Percentiles rank a stretch among this genome's conserved stretches.
These are phyloP conservation scores for Trametes meyenii DNA, from an alignment of 768 basidiomycete species.

Conservation along the genomic window DNA sequence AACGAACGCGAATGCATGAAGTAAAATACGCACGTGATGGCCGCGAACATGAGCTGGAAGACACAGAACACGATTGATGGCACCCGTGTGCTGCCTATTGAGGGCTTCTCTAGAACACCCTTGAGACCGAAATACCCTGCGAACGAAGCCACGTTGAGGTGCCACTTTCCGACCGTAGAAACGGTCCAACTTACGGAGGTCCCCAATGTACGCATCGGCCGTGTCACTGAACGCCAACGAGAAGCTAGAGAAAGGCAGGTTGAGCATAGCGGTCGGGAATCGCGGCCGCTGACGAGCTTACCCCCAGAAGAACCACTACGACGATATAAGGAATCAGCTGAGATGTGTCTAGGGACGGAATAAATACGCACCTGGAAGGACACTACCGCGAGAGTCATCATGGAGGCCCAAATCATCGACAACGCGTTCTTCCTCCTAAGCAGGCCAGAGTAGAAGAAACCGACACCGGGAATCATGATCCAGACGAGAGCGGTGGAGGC, in stretches of 20 bases:
- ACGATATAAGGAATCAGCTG: slow-evolving; percentile 8
- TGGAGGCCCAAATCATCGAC: slow-evolving; percentile 82
- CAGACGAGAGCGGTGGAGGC: slow-evolving; percentile 79
- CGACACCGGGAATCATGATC: slow-evolving; percentile 67
- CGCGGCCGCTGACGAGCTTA: slow-evolving; percentile 7
- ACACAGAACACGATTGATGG: slow-evolving; percentile 79
- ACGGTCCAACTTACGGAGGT: slow-evolving; percentile 60
- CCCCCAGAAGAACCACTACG: slow-evolving; percentile 98
- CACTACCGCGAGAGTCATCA: slow-evolving; percentile 77
- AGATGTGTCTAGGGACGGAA: not conserved
- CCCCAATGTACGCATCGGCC: slow-evolving; percentile 69
- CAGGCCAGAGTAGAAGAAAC: slow-evolving; percentile 90
- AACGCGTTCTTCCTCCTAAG: slow-evolving; percentile 92
- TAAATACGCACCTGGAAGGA: slow-evolving; percentile 69
- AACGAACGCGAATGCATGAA: not conserved
- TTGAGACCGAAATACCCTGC: slow-evolving; percentile 83
- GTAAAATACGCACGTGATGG: slow-evolving; percentile 64
- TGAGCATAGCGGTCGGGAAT: not conserved
- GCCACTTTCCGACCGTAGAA: not conserved
- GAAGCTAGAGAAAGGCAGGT: slow-evolving; percentile 40
- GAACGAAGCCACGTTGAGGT: not conserved
- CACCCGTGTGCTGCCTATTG: slow-evolving; percentile 69
- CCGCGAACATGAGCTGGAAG: slow-evolving; percentile 91
- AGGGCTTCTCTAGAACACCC: slow-evolving; percentile 74
- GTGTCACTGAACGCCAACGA: slow-evolving; percentile 87